Evolutionary conservation across 176 grass and related monocot genomes (phyloP).

Genomic region (Cymbopogon citratus): DNA sequence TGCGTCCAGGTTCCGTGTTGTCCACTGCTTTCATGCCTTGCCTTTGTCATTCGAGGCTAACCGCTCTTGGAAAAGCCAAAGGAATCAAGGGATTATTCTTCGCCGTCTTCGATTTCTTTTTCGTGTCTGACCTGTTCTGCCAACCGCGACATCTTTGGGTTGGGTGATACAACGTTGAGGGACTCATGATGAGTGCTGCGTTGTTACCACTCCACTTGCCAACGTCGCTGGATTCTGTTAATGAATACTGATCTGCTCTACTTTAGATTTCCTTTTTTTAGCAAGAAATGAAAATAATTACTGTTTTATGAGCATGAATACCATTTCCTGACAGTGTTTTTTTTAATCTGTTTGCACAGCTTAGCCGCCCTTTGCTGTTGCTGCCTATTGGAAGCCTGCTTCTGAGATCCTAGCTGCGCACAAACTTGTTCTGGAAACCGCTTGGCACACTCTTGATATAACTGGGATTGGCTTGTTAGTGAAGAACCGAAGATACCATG

Average conservation of each 20-base stretch:
- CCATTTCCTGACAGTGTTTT: background rate
- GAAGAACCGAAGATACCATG: background rate
- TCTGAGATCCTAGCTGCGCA: conserved; percentile 11
- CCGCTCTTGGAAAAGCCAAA: background rate
- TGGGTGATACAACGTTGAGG: background rate
- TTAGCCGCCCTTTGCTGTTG: conserved; percentile 54
- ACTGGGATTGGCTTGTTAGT: background rate
- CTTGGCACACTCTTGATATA: background rate
- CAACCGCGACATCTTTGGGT: background rate
- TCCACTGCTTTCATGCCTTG: background rate
- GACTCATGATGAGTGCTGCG: background rate
- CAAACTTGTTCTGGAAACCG: background rate
- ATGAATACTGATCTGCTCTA: too few species aligned
- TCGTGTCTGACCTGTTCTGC: background rate
- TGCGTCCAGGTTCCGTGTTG: background rate
- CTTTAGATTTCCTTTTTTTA: background rate
- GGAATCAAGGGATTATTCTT: background rate
- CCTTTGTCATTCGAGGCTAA: background rate
- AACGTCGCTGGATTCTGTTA: background rate
- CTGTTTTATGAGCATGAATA: background rate
- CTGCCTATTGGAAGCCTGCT: conserved; percentile 54
- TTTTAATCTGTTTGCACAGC: conserved; percentile 24
- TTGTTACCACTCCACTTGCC: background rate
- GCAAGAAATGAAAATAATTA: background rate
- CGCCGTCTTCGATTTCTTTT: background rate